A percentile compares a stretch with the other conserved stretches of the same genome.
phyloP scores from a whole-genome alignment of 441 rosid species.

The California macrophylla region DNA sequence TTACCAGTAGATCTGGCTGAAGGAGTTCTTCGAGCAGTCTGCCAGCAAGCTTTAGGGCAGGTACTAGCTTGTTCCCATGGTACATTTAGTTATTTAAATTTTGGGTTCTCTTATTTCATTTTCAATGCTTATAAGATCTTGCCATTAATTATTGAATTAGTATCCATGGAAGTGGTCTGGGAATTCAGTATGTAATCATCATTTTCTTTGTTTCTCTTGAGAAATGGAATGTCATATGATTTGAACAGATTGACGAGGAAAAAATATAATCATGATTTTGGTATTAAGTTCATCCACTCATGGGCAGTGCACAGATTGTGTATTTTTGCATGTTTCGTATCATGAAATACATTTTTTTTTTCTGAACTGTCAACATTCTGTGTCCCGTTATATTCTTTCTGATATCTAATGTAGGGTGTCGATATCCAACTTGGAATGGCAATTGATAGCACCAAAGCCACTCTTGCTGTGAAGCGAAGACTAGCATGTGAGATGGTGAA shows the following conservation, averaged over 20 bases:
- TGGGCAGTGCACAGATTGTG: neutral
- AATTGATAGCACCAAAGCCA: slow-evolving; percentile 91
- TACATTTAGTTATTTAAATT: neutral
- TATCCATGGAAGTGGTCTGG: too few species aligned
- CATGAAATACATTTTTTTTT: neutral
- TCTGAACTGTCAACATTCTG: too few species aligned
- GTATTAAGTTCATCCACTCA: too few species aligned
- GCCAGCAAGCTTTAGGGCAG: slow-evolving; percentile 95
- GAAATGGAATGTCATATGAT: neutral
- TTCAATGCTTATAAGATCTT: too few species aligned
- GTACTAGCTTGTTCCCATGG: slow-evolving; percentile 31
- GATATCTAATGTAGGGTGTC: slow-evolving; percentile 49
- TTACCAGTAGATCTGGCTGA: slow-evolving; percentile 88
- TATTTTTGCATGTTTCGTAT: neutral
- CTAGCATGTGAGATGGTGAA: slow-evolving; percentile 99
- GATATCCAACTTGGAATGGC: slow-evolving; percentile 99
- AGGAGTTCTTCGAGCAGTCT: slow-evolving; percentile 83
- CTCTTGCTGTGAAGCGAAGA: slow-evolving; percentile 95
- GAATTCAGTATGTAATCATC: too few species aligned
- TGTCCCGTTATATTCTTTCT: slow-evolving; percentile 1
- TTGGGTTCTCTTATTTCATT: neutral
- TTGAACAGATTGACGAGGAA: too few species aligned
- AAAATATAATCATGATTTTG: too few species aligned
- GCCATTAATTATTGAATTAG: too few species aligned
- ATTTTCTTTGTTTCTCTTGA: neutral